Evolutionary conservation across 2,329 filamentous ascomycete species (phyloP).

Genomic region (Achaetomium macrosporum): DNA sequence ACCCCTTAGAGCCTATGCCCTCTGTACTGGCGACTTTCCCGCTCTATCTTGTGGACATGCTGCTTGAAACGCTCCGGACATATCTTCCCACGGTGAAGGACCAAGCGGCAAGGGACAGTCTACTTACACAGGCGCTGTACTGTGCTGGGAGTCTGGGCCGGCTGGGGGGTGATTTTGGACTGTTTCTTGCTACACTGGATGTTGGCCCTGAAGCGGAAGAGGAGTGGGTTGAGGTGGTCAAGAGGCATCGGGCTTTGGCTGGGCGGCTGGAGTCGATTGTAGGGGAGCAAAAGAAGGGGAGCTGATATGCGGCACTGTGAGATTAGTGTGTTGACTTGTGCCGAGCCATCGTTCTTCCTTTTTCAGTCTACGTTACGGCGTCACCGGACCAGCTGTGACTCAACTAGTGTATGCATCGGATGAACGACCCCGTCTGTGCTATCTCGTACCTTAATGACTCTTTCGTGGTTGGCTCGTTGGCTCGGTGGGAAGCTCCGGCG

Average conservation of each 20-base stretch:
- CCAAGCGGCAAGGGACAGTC: slow-evolving; percentile 72
- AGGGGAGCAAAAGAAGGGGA: slow-evolving; percentile 42
- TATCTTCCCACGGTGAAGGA: slow-evolving; percentile 83
- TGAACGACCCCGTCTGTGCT: not conserved
- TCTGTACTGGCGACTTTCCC: slow-evolving; percentile 79
- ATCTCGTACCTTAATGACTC: not conserved
- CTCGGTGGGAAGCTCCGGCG: not conserved
- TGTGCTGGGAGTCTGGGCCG: slow-evolving; percentile 86
- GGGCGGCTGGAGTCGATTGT: slow-evolving; percentile 68
- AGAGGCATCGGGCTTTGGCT: slow-evolving; percentile 78
- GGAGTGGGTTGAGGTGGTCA: slow-evolving; percentile 86
- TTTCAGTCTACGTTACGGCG: not conserved
- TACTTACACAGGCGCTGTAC: slow-evolving; percentile 88
- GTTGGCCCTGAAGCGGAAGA: slow-evolving; percentile 42
- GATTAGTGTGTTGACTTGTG: not conserved
- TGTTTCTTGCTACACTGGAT: slow-evolving; percentile 66
- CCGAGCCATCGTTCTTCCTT: not conserved
- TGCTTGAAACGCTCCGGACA: slow-evolving; percentile 66
- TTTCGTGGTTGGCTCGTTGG: slow-evolving; percentile 1
- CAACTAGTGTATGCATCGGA: not conserved
- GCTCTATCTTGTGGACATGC: slow-evolving; percentile 71
- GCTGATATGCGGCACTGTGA: not conserved
- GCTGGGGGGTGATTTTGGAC: slow-evolving; percentile 85
- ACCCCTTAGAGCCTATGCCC: slow-evolving; percentile 54
- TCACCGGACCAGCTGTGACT: slow-evolving; percentile 2